Percentiles rank a stretch among this genome's conserved stretches.
Evolutionary conservation across 306 rosid genomes (phyloP).

Genomic region (Lathyrus aphaca): DNA sequence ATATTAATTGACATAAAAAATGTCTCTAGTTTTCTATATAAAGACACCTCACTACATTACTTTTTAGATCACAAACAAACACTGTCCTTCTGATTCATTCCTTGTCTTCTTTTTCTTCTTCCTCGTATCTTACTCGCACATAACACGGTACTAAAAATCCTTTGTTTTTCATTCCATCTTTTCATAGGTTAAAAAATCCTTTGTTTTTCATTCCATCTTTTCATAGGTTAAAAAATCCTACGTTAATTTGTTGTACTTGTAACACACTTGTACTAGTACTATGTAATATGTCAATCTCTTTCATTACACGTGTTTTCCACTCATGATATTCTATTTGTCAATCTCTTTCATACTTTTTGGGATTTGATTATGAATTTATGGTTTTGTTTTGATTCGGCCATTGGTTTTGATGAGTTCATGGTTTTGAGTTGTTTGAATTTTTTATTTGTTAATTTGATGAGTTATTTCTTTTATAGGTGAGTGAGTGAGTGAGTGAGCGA

Average conservation of each 20-base stretch:
- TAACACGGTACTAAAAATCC: constrained; percentile 53
- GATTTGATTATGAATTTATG: not conserved
- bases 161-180: not conserved
- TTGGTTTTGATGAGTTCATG: constrained; percentile 35
- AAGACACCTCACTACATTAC: constrained; percentile 8
- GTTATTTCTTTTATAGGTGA: constrained; percentile 31
- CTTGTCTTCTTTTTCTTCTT: constrained; percentile 29
- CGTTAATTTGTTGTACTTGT: constrained; percentile 2
- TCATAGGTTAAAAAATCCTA: constrained; percentile 2
- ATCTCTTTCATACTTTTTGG: not conserved
- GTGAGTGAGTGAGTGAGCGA: constrained; percentile 31
- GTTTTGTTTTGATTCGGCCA: constrained; percentile 42
- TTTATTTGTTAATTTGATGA: not conserved
- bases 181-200: not conserved
- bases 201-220: not conserved
- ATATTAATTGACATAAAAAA: constrained; percentile 8
- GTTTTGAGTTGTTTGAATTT: not conserved
- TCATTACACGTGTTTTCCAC: constrained; percentile 41
- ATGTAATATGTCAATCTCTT: not conserved
- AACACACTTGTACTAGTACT: not conserved
- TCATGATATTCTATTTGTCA: constrained; percentile 25
- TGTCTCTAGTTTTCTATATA: constrained; percentile 41
- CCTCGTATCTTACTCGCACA: constrained; percentile 27
- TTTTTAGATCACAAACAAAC: constrained; percentile 28
- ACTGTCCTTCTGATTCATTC: not conserved